Percentiles rank a stretch among this genome's conserved stretches.
Evolutionary conservation across 2,329 filamentous ascomycete species (phyloP).

Genomic region (Biscogniauxia sp.): DNA sequence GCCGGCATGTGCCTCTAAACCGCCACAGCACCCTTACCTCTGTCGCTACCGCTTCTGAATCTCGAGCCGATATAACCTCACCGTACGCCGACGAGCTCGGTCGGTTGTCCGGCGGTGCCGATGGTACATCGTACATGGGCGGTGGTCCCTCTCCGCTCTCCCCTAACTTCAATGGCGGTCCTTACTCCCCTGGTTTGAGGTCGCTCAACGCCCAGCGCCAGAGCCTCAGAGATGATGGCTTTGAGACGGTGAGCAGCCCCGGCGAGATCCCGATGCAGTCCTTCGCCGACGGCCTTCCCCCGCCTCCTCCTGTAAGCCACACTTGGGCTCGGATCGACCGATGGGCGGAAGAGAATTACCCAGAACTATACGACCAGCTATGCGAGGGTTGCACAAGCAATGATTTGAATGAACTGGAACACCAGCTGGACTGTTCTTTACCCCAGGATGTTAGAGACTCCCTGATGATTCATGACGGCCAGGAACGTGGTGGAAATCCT

Average conservation of each 20-base stretch:
- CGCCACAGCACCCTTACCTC: constrained; percentile 81
- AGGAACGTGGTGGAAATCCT: constrained; percentile 86
- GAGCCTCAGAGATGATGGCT: constrained; percentile 57
- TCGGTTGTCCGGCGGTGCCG: constrained; percentile 49
- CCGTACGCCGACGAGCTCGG: constrained; percentile 73
- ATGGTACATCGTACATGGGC: constrained; percentile 60
- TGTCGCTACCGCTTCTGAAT: constrained; percentile 85
- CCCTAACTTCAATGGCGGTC: constrained; percentile 61
- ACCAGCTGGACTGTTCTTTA: constrained; percentile 90
- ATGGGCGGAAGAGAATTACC: constrained; percentile 94
- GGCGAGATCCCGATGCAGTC: constrained; percentile 96
- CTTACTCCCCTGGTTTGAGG: constrained; percentile 88
- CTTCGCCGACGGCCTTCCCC: constrained; percentile 87
- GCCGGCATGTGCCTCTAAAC: constrained; percentile 83
- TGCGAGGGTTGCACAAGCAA: constrained; percentile 90
- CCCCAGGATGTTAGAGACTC: constrained; percentile 94
- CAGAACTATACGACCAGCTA: constrained; percentile 89
- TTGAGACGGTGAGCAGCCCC: constrained; percentile 65
- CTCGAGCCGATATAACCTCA: constrained; percentile 76
- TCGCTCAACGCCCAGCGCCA: constrained; percentile 69
- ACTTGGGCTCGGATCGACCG: constrained; percentile 93
- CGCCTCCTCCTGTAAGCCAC: constrained; percentile 80
- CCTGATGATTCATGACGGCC: constrained; percentile 87
- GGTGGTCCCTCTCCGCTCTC: constrained; percentile 45
- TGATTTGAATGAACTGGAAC: constrained; percentile 94